Evolutionary conservation across 2,329 filamentous ascomycete species (phyloP), one percentile per base, ranked within the genome.

Genomic region (Diaporthe sp.): DNA sequence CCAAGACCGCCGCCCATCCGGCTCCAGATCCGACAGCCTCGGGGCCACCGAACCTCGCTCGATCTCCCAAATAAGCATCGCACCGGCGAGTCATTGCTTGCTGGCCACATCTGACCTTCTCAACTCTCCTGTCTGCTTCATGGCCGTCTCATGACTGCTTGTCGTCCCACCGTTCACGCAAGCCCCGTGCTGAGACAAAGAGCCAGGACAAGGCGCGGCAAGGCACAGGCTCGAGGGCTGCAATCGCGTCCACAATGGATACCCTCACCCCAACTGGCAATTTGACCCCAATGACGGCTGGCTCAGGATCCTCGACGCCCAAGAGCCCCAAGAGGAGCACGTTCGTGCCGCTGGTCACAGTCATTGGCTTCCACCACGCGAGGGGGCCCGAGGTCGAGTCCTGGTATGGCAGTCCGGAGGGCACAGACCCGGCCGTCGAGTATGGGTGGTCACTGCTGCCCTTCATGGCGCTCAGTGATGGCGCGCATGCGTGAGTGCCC

Each of bases 391-490:
- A 99, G 85, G 94, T 98, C 73, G 96, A 98, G 86, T 90, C 89
- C 79, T 98, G 96, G 94, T 94, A 98, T 81, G 95, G 95, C 76
- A 91, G 85, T 37, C 83, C 92, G 27, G 92, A 96, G 78, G 94
- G 92, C 71, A 87, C 86, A 74, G 95, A 98, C 83, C 95, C 96
- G 15, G 94, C 94, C 4, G 87, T 85, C 59, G 93, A 96, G 74
- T 96, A 97, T 84, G 94, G 97, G 81, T 99, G 97, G 97, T 89
- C 92, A 37, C 84, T 98, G 78, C 88, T 99, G 76, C 96, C 97
- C 0, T 99, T 99, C 83, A 98, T 98, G 94, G 97, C 97, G 35
- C 85, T 99, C 80, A 97, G 94, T 73, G 97, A 99, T 82, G 97
- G 97, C 70, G 97, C 97, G 71, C 97, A 99, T 87, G 92, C 95